These are phyloP conservation scores for Diaporthe aspalathi DNA, from an alignment of 2,329 filamentous ascomycete genomes.

Conservation along the genomic window DNA sequence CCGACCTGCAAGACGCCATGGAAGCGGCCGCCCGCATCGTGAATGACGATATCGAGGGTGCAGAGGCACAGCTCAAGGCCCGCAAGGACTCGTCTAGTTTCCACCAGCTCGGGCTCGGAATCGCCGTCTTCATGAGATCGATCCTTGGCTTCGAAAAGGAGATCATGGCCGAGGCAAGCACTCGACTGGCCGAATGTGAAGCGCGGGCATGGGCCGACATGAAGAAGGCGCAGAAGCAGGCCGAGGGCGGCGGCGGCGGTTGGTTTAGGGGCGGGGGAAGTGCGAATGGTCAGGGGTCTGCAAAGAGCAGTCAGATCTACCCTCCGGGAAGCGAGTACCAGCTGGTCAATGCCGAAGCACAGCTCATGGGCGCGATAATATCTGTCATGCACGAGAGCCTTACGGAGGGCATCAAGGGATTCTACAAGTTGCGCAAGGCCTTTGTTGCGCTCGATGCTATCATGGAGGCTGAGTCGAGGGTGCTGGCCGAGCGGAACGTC, in stretches of 20 bases:
- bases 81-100: slow-evolving; percentile 83
- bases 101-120: slow-evolving; percentile 83
- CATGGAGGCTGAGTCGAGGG: slow-evolving; percentile 76
- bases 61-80: slow-evolving; percentile 79
- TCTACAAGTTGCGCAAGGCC: slow-evolving; percentile 92
- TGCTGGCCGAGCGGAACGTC: slow-evolving; percentile 44
- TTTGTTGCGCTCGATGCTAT: slow-evolving; percentile 86
- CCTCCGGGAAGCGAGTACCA: slow-evolving; percentile 88
- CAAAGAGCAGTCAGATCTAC: slow-evolving; percentile 68
- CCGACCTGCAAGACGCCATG: slow-evolving; percentile 70
- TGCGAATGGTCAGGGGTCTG: slow-evolving; percentile 47
- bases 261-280: slow-evolving; percentile 43
- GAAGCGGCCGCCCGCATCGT: slow-evolving; percentile 78
- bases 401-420: slow-evolving; percentile 89
- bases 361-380: slow-evolving; percentile 90
- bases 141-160: slow-evolving; percentile 93
- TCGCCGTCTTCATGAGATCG: slow-evolving; percentile 86
- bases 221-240: slow-evolving; percentile 77
- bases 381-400: slow-evolving; percentile 92
- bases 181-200: slow-evolving; percentile 80
- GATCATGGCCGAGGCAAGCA: slow-evolving; percentile 84
- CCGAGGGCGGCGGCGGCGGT: slow-evolving; percentile 44
- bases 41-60: slow-evolving; percentile 89
- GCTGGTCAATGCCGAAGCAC: slow-evolving; percentile 84
- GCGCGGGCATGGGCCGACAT: slow-evolving; percentile 80